Base-by-base conservation (phyloP, 805 yeast species). In the Zygotorulaspora florentina region DNA sequence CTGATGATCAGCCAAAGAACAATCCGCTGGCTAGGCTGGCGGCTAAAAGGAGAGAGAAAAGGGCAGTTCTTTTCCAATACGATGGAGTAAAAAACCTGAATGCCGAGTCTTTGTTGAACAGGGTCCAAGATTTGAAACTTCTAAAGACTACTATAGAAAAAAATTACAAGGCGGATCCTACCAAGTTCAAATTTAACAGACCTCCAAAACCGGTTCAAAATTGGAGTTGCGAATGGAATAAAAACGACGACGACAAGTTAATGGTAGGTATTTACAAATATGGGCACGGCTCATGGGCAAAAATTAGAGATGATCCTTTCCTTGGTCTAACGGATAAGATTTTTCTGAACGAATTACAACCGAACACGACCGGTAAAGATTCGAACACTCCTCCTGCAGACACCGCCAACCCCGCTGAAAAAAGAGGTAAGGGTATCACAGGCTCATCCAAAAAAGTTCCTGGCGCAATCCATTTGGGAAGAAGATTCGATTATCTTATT, bases 271-370 rank as follows among this genome's bases (percentile, higher is more conserved):
- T 91, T 17, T 76, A 78, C 59, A 89, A 87, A 67, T 90, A 90
- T 66, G 99, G 99, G 0, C 90, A 88, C 65, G 98, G 98, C 13
- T 83, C 96, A 1, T 93, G 99, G 99, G 64, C 76, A 2, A 90
- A 86, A 59, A 90, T 93, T 38, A 75, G 99, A 61, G 99, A 93
- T 68, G 99, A 93, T 67, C 98, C 99, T 1, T 76, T 87, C 42
- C 73, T 93, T 47, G 90, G 89, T 9, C 72, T 93, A 50, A 85
- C 87, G 50, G 87, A 88, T 55, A 93, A 88, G 70, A 69, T 93
- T 54, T 93, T 80, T 58, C 72, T 93, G 56, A 78, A 73, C 46
- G 82, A 78, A 46, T 54, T 49, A 40, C 59, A 51, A 54, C 48
- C 50, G 48, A 57, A 37, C 31, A 42, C 29, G 25, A 39, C 26